These are phyloP conservation scores for Penicillium corylophilum DNA, from an alignment of 2,329 filamentous ascomycete genomes.

Conservation along the genomic window DNA sequence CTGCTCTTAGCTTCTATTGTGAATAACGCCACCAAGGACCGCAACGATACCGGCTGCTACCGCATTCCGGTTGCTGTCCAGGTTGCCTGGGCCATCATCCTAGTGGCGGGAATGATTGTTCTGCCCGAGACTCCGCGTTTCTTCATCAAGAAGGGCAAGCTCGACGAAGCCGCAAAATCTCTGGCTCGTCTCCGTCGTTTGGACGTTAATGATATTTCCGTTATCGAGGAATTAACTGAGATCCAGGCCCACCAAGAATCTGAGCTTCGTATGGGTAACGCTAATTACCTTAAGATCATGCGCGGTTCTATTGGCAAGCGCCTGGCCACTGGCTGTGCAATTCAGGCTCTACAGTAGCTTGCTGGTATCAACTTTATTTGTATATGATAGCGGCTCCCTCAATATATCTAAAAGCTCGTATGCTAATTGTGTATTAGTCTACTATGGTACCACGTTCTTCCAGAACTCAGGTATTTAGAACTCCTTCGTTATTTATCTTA, in stretches of 20 bases:
- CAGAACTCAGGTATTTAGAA: constrained; percentile 41
- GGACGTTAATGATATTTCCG: constrained; percentile 65
- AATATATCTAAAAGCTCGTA: too few relatives aligned
- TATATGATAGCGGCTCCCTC: constrained; percentile 17
- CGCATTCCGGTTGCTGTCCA: constrained; percentile 78
- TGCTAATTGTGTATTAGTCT: constrained; percentile 29
- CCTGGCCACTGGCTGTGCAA: constrained; percentile 38
- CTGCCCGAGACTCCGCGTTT: constrained; percentile 82
- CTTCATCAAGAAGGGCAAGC: constrained; percentile 72
- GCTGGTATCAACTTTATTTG: constrained; percentile 47
- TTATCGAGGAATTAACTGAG: constrained; percentile 75
- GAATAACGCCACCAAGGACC: constrained; percentile 66
- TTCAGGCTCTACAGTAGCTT: constrained; percentile 43
- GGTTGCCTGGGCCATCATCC: constrained; percentile 75
- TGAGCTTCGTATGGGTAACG: constrained; percentile 56
- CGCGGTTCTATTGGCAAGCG: constrained; percentile 38
- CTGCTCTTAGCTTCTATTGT: constrained; percentile 71
- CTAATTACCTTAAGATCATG: constrained; percentile 40
- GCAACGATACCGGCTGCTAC: constrained; percentile 64
- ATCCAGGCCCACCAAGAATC: constrained; percentile 86
- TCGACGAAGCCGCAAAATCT: constrained; percentile 61
- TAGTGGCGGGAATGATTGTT: constrained; percentile 67
- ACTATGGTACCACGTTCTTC: constrained; percentile 44
- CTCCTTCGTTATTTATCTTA: constrained; percentile 48
- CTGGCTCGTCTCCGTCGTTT: constrained; percentile 68